Conservation (phyloP, 257 asterid species). For the Echites panduratus region DNA sequence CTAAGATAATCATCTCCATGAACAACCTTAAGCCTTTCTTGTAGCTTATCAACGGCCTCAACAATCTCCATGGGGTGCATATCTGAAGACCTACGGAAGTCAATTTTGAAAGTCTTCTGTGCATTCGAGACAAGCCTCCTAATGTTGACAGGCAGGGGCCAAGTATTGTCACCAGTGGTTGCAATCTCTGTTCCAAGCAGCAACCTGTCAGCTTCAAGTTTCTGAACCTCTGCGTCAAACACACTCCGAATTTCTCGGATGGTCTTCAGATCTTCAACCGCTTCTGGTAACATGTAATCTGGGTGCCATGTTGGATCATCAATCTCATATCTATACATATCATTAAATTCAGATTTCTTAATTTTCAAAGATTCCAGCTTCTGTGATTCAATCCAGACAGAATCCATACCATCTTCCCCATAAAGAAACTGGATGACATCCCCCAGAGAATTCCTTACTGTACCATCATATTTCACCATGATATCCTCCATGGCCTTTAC, state of each 20-base stretch:
- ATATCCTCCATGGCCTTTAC: conserved; percentile 99
- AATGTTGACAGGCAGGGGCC: conserved; percentile 95
- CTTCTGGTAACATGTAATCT: conserved; percentile 76
- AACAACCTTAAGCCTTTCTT: conserved; percentile 97
- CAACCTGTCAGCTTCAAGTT: conserved; percentile 83
- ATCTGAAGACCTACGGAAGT: conserved; percentile 86
- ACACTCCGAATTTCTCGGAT: conserved; percentile 93
- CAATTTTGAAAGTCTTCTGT: conserved; percentile 92
- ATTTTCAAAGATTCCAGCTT: conserved; percentile 86
- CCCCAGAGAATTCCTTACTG: conserved; percentile 93
- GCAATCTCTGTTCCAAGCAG: conserved; percentile 97
- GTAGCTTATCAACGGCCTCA: conserved; percentile 96
- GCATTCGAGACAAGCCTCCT: conserved; percentile 88
- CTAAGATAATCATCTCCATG: conserved; percentile 98
- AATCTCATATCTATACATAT: conserved; percentile 74
- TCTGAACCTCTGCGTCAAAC: conserved; percentile 94
- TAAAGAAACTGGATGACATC: conserved; percentile 98
- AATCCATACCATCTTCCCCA: conserved; percentile 99
- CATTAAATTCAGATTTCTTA: conserved; percentile 60
- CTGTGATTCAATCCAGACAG: conserved; percentile 97
- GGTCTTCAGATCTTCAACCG: conserved; percentile 81
- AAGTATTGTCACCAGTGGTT: conserved; percentile 79
- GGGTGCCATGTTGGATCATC: conserved; percentile 87
- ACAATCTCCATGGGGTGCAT: conserved; percentile 99
- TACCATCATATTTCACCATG: conserved; percentile 98